These are phyloP conservation scores for Pichia scutulata DNA, from an alignment of 805 yeast genomes.

Conservation along the genomic window DNA sequence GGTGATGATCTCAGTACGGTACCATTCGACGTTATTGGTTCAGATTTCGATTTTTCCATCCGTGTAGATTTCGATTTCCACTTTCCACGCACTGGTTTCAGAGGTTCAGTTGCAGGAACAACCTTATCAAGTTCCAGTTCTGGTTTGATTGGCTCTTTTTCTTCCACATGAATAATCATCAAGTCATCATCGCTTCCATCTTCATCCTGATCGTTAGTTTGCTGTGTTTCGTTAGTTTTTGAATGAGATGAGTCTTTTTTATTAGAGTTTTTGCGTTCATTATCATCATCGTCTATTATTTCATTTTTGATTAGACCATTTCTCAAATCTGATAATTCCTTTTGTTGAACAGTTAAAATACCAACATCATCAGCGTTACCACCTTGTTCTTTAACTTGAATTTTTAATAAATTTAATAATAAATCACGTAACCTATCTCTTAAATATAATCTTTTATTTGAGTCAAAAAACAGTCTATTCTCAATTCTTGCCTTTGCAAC, in stretches of 20 bases:
- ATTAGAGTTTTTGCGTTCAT: background rate
- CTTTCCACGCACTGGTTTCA: background rate
- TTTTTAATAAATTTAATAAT: conserved; percentile 20
- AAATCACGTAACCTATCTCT: conserved; percentile 20
- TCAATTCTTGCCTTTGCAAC: conserved; percentile 8
- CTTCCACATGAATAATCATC: conserved; percentile 7
- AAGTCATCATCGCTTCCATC: conserved; percentile 11
- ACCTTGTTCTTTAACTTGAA: conserved; percentile 21
- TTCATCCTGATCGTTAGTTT: background rate
- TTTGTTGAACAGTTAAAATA: conserved; percentile 1
- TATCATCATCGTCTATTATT: background rate
- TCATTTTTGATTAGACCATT: background rate
- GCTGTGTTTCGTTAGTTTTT: background rate
- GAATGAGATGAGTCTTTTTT: background rate
- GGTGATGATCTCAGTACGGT: background rate
- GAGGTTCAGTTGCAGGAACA: background rate
- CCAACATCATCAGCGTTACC: conserved; percentile 22
- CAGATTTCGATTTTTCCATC: conserved; percentile 1
- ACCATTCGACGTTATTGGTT: conserved; percentile 3
- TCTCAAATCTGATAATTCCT: background rate
- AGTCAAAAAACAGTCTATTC: conserved; percentile 17
- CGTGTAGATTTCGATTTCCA: background rate
- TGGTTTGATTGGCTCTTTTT: conserved; percentile 1
- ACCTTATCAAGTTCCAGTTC: conserved; percentile 2
- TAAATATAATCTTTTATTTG: conserved; percentile 20